Evolutionary conservation across 2,329 filamentous ascomycete genomes (phyloP), one percentile per base, ranked within the genome.

Genomic region (Diaporthe humulicola): DNA sequence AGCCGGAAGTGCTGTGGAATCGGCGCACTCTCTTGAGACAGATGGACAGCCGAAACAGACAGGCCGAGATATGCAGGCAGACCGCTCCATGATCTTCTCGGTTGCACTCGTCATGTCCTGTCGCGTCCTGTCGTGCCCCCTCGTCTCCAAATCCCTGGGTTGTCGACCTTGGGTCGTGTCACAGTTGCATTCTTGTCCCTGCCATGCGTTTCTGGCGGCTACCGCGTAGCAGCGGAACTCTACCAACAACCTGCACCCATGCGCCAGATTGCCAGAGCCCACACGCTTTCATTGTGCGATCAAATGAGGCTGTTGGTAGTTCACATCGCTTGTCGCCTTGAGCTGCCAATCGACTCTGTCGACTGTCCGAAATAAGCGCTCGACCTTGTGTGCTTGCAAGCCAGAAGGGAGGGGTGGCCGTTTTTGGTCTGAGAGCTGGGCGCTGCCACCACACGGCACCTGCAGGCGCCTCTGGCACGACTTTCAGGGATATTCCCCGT

Each of bases 291-390:
- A 36, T 42, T n/a, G 25, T 30, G 58, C 54, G 45, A 45, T 52
- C 25, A n/a, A n/a, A 30, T 17, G n/a, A 19, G 36, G 22, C 33
- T 40, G 70, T 72, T 45, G 70, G 70, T 54, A 10, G 25, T 9
- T 33, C 17, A 25, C 19, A 36, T 45, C 33, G 57, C 25, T 19
- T 42, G 48, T 72, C 57, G 45, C 36, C 45, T 38, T 64, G 57
- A 36, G 30, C 70, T 56, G 45, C 70, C 70, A 72, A 64, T 72
- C 33, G 30, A 61, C 56, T 30, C 30, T 25, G 54, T 58, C 52
- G 57, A 30, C 57, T n/a, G 45, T 61, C 42, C 57, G 54, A 22
- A 58, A 48, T 74, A 74, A 71, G 73, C 73, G 73, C 73, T 71
- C 36, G 25, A 52, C 58, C 70, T 58, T 30, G 64, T 22, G 64